Evolutionary conservation across 169 alveolate genomes (phyloP).

Genomic region (Plasmodium inui): DNA sequence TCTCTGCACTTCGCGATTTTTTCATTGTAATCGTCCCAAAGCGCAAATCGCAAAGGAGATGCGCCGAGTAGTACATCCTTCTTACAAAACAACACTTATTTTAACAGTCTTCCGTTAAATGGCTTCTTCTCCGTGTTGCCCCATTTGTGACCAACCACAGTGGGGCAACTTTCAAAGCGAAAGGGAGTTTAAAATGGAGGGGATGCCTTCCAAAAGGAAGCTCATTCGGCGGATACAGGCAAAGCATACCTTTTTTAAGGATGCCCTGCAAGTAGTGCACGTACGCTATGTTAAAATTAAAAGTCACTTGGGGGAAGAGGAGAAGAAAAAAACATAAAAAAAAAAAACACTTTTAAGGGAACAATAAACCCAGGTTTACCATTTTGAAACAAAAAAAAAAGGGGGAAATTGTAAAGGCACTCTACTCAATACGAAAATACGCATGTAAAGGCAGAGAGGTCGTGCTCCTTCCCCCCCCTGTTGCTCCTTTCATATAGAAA

Average conservation of each 20-base stretch:
- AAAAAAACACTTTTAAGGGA: background rate
- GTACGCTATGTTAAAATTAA: background rate
- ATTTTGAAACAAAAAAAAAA: background rate
- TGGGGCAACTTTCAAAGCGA: background rate
- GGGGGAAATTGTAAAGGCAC: background rate
- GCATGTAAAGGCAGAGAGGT: background rate
- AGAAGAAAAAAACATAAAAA: too few relatives aligned
- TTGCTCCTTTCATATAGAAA: conserved; percentile 26
- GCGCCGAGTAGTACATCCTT: background rate
- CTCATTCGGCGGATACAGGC: background rate
- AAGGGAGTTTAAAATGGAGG: background rate
- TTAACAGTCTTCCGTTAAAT: background rate
- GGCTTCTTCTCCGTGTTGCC: background rate
- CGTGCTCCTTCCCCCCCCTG: background rate
- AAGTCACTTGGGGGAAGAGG: background rate
- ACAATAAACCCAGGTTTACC: background rate
- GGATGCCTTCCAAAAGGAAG: background rate
- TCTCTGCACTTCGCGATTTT: background rate
- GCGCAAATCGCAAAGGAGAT: background rate
- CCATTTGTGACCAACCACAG: background rate
- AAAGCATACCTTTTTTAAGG: background rate
- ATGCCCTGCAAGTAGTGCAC: background rate
- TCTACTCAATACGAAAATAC: background rate
- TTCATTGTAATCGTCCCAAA: background rate
- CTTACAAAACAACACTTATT: background rate